phyloP scores from a whole-genome alignment of 2,329 filamentous ascomycete genomes.

The Curvularia lunata region DNA sequence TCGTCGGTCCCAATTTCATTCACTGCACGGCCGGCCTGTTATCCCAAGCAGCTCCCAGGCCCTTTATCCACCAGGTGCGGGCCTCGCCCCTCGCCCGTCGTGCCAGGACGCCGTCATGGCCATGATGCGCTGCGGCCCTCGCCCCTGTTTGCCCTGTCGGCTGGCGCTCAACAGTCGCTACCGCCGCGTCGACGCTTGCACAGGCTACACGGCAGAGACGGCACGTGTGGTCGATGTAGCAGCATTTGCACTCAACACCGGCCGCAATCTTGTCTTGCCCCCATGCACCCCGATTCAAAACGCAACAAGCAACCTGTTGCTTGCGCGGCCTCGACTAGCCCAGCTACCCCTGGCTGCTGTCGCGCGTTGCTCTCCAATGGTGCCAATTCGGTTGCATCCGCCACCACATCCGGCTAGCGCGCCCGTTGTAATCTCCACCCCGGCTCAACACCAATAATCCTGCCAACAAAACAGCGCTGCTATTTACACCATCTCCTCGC shows the following conservation, averaged over 20 bases:
- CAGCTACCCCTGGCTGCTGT: constrained; percentile 8
- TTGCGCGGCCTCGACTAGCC: constrained; percentile 17
- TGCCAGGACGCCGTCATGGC: constrained; percentile 11
- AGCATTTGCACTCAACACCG: not conserved
- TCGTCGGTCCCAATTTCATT: constrained; percentile 11
- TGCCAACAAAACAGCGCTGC: constrained; percentile 8
- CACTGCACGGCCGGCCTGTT: constrained; percentile 5
- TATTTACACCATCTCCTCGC: constrained; percentile 7
- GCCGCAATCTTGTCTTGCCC: constrained; percentile 4
- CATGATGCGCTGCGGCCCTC: not conserved
- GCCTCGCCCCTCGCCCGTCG: constrained; percentile 10
- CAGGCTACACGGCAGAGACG: not conserved
- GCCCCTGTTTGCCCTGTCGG: not conserved
- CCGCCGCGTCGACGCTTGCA: not conserved
- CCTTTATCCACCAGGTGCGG: not conserved
- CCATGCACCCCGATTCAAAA: constrained; percentile 7
- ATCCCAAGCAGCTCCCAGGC: constrained; percentile 3
- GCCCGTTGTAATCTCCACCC: constrained; percentile 16
- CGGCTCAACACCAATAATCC: constrained; percentile 7
- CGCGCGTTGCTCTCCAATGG: constrained; percentile 14
- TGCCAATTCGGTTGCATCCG: constrained; percentile 16
- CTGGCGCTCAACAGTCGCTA: not conserved
- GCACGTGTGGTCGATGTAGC: not conserved
- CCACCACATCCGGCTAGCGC: constrained; percentile 12
- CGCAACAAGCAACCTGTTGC: constrained; percentile 16